phyloP scores from a whole-genome alignment of 2,329 filamentous ascomycete species.

The Diplodia sapinea region DNA sequence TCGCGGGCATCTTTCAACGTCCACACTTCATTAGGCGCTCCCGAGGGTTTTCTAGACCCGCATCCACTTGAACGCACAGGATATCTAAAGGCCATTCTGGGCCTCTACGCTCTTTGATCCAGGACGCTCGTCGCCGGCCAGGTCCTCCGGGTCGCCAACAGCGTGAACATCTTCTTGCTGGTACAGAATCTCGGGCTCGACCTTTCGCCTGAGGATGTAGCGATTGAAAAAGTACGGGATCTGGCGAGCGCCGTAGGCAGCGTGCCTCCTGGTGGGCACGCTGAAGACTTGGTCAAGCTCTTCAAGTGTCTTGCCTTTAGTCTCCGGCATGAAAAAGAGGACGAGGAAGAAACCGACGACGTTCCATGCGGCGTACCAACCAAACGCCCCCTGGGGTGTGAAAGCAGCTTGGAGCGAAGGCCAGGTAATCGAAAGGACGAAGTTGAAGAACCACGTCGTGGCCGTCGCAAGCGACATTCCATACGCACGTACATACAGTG shows the following conservation, averaged over 20 bases:
- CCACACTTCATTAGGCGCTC: background rate
- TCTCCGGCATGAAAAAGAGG: conserved; percentile 59
- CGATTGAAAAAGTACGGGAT: conserved; percentile 48
- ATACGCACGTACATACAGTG: conserved; percentile 52
- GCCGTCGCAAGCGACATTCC: conserved; percentile 56
- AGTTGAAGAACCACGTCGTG: conserved; percentile 65
- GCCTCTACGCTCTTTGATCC: background rate
- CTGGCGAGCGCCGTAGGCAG: conserved; percentile 40
- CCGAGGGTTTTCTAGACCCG: background rate
- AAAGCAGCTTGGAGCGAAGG: conserved; percentile 57
- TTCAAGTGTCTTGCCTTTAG: conserved; percentile 47
- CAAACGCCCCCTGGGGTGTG: conserved; percentile 59
- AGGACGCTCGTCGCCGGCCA: background rate
- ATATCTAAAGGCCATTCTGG: background rate
- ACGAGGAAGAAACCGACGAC: conserved; percentile 60
- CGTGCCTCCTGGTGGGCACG: conserved; percentile 51
- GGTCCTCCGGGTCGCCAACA: conserved; percentile 10
- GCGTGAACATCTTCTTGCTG: conserved; percentile 30
- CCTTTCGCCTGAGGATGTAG: conserved; percentile 42
- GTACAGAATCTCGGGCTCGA: conserved; percentile 37
- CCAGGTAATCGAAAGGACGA: conserved; percentile 60
- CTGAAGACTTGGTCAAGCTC: conserved; percentile 60
- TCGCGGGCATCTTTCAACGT: background rate
- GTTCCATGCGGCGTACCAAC: conserved; percentile 63
- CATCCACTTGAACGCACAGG: background rate